Percentiles rank a stretch among this genome's conserved stretches.
These are phyloP conservation scores for Thalia dealbata DNA, from an alignment of 176 grass and related monocot species.

Conservation along the genomic window DNA sequence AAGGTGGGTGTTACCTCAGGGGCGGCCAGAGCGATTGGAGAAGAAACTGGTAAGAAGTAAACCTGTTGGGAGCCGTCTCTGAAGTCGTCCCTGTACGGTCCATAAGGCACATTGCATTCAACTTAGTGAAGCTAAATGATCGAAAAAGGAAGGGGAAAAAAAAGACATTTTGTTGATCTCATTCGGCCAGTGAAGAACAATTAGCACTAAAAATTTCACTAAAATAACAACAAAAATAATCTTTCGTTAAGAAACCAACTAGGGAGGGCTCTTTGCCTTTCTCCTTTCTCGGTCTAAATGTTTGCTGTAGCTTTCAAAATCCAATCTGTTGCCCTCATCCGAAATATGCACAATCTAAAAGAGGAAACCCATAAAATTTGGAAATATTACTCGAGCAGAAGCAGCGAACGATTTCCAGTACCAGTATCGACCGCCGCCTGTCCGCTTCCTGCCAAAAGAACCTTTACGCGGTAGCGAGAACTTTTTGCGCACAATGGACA, in stretches of 20 bases:
- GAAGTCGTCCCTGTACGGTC: not conserved
- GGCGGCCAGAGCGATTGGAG: slow-evolving; percentile 50
- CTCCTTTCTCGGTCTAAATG: too few species aligned
- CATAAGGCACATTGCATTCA: too few species aligned
- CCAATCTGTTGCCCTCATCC: not conserved
- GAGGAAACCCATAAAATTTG: not conserved
- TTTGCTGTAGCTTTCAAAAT: not conserved
- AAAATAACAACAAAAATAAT: not conserved
- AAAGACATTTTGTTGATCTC: too few species aligned
- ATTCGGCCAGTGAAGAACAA: not conserved
- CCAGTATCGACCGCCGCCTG: not conserved
- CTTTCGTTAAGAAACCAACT: too few species aligned
- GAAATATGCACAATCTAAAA: not conserved
- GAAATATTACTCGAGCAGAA: not conserved
- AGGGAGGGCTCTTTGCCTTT: too few species aligned
- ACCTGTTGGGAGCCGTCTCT: not conserved
- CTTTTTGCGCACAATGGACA: not conserved
- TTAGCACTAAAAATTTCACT: not conserved
- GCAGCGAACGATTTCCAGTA: not conserved
- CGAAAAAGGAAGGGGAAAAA: not conserved
- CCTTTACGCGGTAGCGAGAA: not conserved
- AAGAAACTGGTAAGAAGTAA: slow-evolving; percentile 3
- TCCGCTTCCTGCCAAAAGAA: not conserved
- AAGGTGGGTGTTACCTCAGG: slow-evolving; percentile 28
- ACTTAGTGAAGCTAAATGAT: not conserved